These are phyloP conservation scores for Grosmannia huntii DNA, from an alignment of 2,329 filamentous ascomycete species.

Conservation along the genomic window DNA sequence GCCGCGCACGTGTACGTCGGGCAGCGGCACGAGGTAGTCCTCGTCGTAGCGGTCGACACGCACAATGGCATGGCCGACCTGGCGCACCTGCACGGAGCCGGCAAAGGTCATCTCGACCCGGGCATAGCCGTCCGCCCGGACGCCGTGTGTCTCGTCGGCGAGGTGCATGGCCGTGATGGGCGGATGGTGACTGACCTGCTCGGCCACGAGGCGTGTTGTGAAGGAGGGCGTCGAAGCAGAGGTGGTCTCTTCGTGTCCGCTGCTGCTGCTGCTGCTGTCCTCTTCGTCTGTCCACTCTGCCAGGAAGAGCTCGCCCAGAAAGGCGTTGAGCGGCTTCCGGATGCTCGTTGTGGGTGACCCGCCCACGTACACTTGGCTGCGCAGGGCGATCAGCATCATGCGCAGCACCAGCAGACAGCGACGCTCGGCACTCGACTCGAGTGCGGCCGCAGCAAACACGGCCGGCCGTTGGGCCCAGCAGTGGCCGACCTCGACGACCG, in stretches of 20 bases:
- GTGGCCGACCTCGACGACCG: conserved; percentile 37
- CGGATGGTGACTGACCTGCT: conserved; percentile 41
- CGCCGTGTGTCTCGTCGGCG: conserved; percentile 24
- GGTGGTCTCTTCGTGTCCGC: not conserved
- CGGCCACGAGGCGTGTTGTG: conserved; percentile 24
- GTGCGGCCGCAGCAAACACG: conserved; percentile 33
- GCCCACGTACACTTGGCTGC: conserved; percentile 33
- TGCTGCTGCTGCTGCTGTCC: not conserved
- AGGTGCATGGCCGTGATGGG: conserved; percentile 41
- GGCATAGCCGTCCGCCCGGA: conserved; percentile 36
- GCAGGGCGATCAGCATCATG: conserved; percentile 32
- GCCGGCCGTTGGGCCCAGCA: conserved; percentile 36
- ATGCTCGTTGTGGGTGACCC: conserved; percentile 33
- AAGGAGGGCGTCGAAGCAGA: not conserved
- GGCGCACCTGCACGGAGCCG: conserved; percentile 34
- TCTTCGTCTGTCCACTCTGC: conserved; percentile 20
- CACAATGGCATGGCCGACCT: conserved; percentile 36
- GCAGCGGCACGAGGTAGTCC: conserved; percentile 34
- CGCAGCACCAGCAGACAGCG: conserved; percentile 33
- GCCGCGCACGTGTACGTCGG: conserved; percentile 33
- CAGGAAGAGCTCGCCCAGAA: conserved; percentile 37
- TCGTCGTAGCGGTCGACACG: conserved; percentile 35
- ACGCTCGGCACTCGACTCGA: conserved; percentile 27
- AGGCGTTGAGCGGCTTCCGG: conserved; percentile 41
- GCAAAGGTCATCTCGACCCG: conserved; percentile 39